Evolutionary conservation across 495 filamentous ascomycete species (phyloP).

Genomic region (Podospora appendiculata): DNA sequence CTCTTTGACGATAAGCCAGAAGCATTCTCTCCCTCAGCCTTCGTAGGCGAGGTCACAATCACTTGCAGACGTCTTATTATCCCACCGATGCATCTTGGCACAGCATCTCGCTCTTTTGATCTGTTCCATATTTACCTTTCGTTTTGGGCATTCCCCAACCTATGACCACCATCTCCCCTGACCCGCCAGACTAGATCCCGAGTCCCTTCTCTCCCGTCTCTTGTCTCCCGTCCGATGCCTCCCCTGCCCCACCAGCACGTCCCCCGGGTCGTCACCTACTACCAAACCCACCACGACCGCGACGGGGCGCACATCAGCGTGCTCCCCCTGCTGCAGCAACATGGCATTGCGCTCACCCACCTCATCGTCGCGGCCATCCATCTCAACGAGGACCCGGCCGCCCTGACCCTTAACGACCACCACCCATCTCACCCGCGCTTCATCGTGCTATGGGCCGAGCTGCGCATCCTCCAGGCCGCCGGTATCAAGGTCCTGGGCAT

Average conservation of each 20-base stretch:
- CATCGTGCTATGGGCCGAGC: constrained; percentile 60
- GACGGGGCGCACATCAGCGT: constrained; percentile 57
- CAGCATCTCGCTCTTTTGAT: no score
- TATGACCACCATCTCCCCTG: no score
- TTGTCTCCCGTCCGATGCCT: constrained; percentile 1
- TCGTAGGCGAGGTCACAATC: no score
- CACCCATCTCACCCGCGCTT: constrained; percentile 49
- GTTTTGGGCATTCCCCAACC: no score
- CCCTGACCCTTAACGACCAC: constrained; percentile 72
- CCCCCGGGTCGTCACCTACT: constrained; percentile 10
- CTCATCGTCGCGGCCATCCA: constrained; percentile 75
- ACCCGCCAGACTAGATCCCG: background rate
- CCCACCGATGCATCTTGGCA: no score
- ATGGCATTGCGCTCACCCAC: constrained; percentile 52
- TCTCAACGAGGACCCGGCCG: constrained; percentile 55
- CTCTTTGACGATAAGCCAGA: no score
- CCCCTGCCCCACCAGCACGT: constrained; percentile 9
- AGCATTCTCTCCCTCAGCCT: no score
- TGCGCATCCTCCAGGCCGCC: constrained; percentile 52
- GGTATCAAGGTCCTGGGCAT: constrained; percentile 73
- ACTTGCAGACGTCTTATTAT: no score
- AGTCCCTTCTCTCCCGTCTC: background rate
- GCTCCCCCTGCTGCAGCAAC: constrained; percentile 58
- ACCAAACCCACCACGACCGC: constrained; percentile 42
- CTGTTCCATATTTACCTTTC: no score